phyloP scores from a whole-genome alignment of 352 stramenopile genomes.

The Phytophthora lateralis region DNA sequence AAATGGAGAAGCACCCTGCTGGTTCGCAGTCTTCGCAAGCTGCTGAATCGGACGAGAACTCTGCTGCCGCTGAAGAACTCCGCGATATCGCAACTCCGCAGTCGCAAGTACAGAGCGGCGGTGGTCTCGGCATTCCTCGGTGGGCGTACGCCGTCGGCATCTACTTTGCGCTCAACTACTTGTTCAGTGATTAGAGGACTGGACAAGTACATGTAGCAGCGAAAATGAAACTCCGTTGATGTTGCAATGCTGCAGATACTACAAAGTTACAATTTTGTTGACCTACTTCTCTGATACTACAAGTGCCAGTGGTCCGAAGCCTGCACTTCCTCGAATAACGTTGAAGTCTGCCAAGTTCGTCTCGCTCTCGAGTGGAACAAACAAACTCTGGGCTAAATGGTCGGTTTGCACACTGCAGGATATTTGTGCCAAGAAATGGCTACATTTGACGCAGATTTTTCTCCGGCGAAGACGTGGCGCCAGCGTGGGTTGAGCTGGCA shows the following conservation, averaged over 20 bases:
- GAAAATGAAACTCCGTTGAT: not conserved
- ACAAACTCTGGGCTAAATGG: too few species aligned
- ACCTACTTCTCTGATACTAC: too few species aligned
- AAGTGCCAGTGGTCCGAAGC: too few species aligned
- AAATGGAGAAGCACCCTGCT: slow-evolving; percentile 63
- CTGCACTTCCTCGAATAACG: too few species aligned
- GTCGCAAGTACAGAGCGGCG: slow-evolving; percentile 54
- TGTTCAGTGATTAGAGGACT: slow-evolving; percentile 43
- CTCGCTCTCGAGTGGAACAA: too few species aligned
- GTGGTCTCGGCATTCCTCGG: slow-evolving; percentile 52
- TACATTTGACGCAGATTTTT: too few species aligned
- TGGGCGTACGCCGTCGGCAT: slow-evolving; percentile 76
- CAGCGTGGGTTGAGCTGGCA: slow-evolving; percentile 23
- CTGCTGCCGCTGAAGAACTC: slow-evolving; percentile 43
- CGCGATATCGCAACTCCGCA: slow-evolving; percentile 48
- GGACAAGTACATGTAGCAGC: not conserved
- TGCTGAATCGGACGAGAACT: slow-evolving; percentile 27
- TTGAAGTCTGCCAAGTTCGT: too few species aligned
- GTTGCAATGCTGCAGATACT: too few species aligned
- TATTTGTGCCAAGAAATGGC: too few species aligned
- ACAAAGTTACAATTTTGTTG: too few species aligned
- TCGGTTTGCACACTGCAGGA: too few species aligned
- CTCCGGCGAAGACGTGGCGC: not conserved
- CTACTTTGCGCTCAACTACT: slow-evolving; percentile 76
- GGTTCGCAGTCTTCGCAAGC: slow-evolving; percentile 7